Percentiles rank a stretch among this genome's conserved stretches.
Conservation (phyloP, 306 rosid genomes). For the Abrus precatorius region DNA sequence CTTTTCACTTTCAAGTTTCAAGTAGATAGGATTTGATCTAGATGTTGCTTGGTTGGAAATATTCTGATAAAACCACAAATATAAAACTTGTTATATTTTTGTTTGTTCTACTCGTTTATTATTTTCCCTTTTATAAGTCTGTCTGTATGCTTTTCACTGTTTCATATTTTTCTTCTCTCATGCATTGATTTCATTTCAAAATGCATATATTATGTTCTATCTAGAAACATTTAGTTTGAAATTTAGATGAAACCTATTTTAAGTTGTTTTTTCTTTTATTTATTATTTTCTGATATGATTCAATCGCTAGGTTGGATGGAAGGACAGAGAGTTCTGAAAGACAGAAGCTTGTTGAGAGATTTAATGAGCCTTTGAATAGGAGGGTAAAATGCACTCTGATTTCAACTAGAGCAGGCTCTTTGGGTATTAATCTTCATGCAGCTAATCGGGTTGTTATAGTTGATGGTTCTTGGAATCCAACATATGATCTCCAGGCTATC, state of each 20-base stretch:
- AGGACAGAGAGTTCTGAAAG: conserved; percentile 97
- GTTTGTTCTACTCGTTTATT: conserved; percentile 25
- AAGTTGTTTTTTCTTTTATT: conserved; percentile 18
- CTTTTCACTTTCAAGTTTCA: background rate
- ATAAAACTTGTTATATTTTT: background rate
- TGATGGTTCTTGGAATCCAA: conserved; percentile 99
- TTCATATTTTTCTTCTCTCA: conserved; percentile 24
- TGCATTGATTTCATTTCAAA: conserved; percentile 16
- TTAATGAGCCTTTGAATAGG: conserved; percentile 83
- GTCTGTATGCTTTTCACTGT: conserved; percentile 25
- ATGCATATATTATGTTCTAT: conserved; percentile 15
- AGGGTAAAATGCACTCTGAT: conserved; percentile 93
- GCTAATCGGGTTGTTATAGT: conserved; percentile 97
- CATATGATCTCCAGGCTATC: conserved; percentile 98
- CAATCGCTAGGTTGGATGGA: conserved; percentile 87
- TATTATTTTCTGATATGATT: conserved; percentile 38
- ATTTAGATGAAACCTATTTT: background rate
- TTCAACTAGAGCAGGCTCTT: conserved; percentile 96
- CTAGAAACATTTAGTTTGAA: conserved; percentile 20
- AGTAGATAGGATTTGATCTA: conserved; percentile 11
- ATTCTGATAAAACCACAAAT: conserved; percentile 33
- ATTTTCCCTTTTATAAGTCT: conserved; percentile 12
- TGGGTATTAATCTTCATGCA: conserved; percentile 97
- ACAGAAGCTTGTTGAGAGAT: conserved; percentile 91
- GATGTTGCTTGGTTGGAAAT: background rate